Evolutionary conservation across 768 basidiomycete genomes (phyloP).

Genomic region (Nidularia sp.): DNA sequence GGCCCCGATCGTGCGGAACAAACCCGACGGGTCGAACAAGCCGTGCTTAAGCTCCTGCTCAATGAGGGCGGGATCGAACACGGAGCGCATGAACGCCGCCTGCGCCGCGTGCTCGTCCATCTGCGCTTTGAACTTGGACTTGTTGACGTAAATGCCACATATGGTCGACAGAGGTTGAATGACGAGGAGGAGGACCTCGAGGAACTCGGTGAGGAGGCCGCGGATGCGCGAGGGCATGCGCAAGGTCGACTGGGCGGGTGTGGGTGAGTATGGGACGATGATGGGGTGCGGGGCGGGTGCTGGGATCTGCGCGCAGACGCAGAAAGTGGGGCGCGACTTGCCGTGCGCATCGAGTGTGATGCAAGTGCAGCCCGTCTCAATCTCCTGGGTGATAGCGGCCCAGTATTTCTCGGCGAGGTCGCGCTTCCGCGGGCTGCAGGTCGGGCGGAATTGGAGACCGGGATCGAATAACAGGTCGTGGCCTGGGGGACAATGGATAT

Average conservation of each 20-base stretch:
- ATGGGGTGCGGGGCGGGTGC: conserved; percentile 34
- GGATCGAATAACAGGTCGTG: conserved; percentile 90
- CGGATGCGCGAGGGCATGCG: conserved; percentile 72
- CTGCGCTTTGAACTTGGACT: conserved; percentile 54
- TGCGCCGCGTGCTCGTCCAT: conserved; percentile 61
- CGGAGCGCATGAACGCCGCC: conserved; percentile 61
- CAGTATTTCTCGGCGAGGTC: conserved; percentile 80
- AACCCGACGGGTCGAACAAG: conserved; percentile 72
- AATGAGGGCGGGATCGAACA: conserved; percentile 81
- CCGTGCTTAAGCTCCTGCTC: conserved; percentile 76
- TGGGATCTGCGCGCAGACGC: conserved; percentile 47
- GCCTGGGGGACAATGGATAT: conserved; percentile 36
- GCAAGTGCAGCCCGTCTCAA: conserved; percentile 81
- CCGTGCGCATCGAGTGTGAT: conserved; percentile 65
- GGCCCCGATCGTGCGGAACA: conserved; percentile 76
- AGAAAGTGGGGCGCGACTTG: conserved; percentile 50
- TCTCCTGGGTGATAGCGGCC: conserved; percentile 74
- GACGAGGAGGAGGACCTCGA: conserved; percentile 78
- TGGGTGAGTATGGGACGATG: conserved; percentile 30
- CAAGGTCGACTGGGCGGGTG: conserved; percentile 47
- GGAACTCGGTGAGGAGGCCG: conserved; percentile 67
- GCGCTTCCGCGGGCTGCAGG: conserved; percentile 67
- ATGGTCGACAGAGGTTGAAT: conserved; percentile 74
- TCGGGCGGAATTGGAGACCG: conserved; percentile 77
- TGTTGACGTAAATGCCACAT: conserved; percentile 57